Conservation (phyloP, 164 flowering plant genomes). For the Nymphaea colorata region DNA sequence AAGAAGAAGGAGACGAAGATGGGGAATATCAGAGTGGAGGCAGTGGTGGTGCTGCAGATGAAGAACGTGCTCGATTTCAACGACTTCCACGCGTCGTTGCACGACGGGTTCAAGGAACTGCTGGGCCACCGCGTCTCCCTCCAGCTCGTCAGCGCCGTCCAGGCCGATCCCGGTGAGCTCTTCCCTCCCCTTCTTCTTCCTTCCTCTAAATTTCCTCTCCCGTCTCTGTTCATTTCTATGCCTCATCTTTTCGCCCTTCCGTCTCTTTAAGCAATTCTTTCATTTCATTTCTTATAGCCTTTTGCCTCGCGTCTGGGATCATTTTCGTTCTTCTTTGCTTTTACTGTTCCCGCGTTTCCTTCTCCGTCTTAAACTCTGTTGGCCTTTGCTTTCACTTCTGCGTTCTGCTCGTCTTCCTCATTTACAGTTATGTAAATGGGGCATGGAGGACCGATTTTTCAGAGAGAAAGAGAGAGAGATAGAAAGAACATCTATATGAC, state of each 20-base stretch:
- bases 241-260: neutral
- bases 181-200: neutral
- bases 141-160: slow-evolving; percentile 46
- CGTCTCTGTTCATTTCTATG: no score
- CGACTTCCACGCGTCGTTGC: slow-evolving; percentile 35
- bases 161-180: slow-evolving; percentile 29
- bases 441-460: no score
- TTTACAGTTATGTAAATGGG: no score
- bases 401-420: no score
- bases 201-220: neutral
- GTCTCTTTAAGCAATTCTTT: neutral
- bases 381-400: no score
- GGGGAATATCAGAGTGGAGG: slow-evolving; percentile 12
- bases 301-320: no score
- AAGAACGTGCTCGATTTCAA: slow-evolving; percentile 54
- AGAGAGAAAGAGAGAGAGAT: no score
- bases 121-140: slow-evolving; percentile 35
- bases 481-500: no score
- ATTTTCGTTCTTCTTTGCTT: no score
- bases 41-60: slow-evolving; percentile 65
- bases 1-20: slow-evolving; percentile 14
- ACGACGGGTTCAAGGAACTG: slow-evolving; percentile 39
- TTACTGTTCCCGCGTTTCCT: no score
- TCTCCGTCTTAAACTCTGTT: no score
- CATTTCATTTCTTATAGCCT: no score